Base-by-base conservation (phyloP, 2,329 filamentous ascomycete species). In the Penicillium sp. region DNA sequence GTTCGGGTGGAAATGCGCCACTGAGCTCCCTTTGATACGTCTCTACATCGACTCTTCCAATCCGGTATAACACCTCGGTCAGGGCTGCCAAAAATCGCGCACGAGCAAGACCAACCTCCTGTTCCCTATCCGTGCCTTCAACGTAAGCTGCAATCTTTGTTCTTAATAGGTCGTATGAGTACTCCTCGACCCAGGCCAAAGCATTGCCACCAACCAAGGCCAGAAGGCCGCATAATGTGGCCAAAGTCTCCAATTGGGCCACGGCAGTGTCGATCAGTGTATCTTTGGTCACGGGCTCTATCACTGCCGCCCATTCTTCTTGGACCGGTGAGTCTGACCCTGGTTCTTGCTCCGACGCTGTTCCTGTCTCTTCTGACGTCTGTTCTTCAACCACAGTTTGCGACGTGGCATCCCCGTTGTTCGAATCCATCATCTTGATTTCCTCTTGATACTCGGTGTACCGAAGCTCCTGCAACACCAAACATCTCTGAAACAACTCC, bases 211-310 rank as follows among this genome's bases (percentile, higher is more conserved):
- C 71, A 65, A 68, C 75, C 52, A 64, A 79, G 57, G 62, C 78
- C 63, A 76, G 68, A 38, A 83, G 68, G 60, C 77, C 77, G 65
- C 78, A 83, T 53, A 80, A 74, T 42, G 71, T 80, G 57, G 74
- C 82, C 66, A 78, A 78, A 48, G 72, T 81, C 62, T 74, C 83
- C 51, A 90, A 69, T 60, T 87, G 83, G 4, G 86, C 85, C 30
- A 88, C 76, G 14, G 85, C 78, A 0, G 86, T 90, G 59, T 91
- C 88, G 1, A 90, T 74, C 6, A 91, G 79, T 1, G 84, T 83
- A 48, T 80, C 77, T 24, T 83, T 80, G 1, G 85, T 87, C 24
- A 89, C 75, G 0, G 86, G 83, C 61, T 87, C 85, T 54, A 87
- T 77, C n/a, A 90, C 79, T 3, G 79, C 81, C 18, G 84, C 86